Evolutionary conservation across 2,329 filamentous ascomycete genomes (phyloP).

Genomic region (Alternaria hordeiaustralica): DNA sequence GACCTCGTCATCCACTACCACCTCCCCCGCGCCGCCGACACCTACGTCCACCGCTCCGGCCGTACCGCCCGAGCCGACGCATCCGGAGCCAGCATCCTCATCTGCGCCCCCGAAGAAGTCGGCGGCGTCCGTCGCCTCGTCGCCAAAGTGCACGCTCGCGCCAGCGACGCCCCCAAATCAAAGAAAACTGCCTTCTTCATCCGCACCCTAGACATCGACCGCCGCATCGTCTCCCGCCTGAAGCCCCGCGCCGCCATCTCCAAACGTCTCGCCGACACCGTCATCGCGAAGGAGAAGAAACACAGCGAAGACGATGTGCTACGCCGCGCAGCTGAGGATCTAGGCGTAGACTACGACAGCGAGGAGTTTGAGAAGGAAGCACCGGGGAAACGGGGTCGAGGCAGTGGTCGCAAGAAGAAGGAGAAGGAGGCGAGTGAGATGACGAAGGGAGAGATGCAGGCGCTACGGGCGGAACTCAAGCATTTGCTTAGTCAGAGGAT

Average conservation of each 20-base stretch:
- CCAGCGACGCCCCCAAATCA: slow-evolving; percentile 55
- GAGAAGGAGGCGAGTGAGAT: slow-evolving; percentile 72
- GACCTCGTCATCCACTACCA: slow-evolving; percentile 95
- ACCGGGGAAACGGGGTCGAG: slow-evolving; percentile 65
- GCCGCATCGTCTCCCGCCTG: slow-evolving; percentile 76
- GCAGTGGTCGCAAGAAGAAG: slow-evolving; percentile 74
- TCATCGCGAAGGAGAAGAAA: slow-evolving; percentile 85
- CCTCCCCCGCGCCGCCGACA: slow-evolving; percentile 86
- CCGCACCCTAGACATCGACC: slow-evolving; percentile 81
- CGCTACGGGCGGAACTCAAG: slow-evolving; percentile 74
- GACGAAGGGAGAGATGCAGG: slow-evolving; percentile 75
- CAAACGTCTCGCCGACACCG: slow-evolving; percentile 85
- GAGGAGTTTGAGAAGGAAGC: slow-evolving; percentile 75
- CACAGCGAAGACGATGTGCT: slow-evolving; percentile 86
- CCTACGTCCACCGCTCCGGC: slow-evolving; percentile 94
- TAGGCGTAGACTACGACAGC: slow-evolving; percentile 92
- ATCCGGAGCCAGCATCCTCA: slow-evolving; percentile 80
- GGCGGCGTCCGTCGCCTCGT: slow-evolving; percentile 81
- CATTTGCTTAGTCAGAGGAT: slow-evolving; percentile 74
- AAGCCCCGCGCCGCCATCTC: slow-evolving; percentile 79
- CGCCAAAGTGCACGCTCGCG: slow-evolving; percentile 79
- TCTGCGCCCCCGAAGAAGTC: slow-evolving; percentile 92
- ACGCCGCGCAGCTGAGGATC: slow-evolving; percentile 82
- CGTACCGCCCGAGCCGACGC: slow-evolving; percentile 86
- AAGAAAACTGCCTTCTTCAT: slow-evolving; percentile 70